A percentile compares a stretch with the other conserved stretches of the same genome.
Conservation (phyloP, 495 filamentous ascomycete genomes). For the Penicillium steckii region DNA sequence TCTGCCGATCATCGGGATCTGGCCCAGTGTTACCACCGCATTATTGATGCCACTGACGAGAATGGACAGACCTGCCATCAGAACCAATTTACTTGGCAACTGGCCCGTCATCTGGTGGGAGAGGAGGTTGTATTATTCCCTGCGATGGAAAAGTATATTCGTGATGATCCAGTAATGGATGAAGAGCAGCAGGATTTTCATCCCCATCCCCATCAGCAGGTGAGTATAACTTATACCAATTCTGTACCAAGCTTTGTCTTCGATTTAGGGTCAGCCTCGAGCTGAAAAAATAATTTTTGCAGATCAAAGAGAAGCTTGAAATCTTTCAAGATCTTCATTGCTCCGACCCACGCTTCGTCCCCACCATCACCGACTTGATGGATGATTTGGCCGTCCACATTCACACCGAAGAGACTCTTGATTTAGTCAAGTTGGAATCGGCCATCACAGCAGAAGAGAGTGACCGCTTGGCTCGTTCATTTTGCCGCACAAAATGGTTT, state of each 20-base stretch:
- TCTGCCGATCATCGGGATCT: conserved; percentile 59
- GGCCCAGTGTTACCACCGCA: conserved; percentile 54
- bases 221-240: conserved; percentile 39
- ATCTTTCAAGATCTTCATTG: conserved; percentile 55
- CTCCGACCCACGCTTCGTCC: conserved; percentile 46
- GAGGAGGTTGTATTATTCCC: conserved; percentile 71
- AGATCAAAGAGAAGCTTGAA: conserved; percentile 63
- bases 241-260: no score
- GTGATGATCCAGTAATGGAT: conserved; percentile 49
- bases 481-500: conserved; percentile 60
- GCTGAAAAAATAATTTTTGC: conserved; percentile 36
- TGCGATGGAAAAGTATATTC: conserved; percentile 57
- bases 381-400: conserved; percentile 52
- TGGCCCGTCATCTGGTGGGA: conserved; percentile 62
- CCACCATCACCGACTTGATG: conserved; percentile 54
- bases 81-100: conserved; percentile 68
- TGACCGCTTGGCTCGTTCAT: conserved; percentile 46
- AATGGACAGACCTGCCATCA: conserved; percentile 54
- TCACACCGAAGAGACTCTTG: conserved; percentile 55
- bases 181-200: conserved; percentile 32
- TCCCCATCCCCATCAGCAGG: no score
- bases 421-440: conserved; percentile 53
- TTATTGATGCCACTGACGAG: conserved; percentile 45
- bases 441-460: conserved; percentile 39
- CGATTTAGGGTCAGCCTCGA: no score